Percentiles rank a stretch among this genome's conserved stretches.
Conservation (phyloP, 2,329 filamentous ascomycete species). For the Fusarium lateritium region DNA sequence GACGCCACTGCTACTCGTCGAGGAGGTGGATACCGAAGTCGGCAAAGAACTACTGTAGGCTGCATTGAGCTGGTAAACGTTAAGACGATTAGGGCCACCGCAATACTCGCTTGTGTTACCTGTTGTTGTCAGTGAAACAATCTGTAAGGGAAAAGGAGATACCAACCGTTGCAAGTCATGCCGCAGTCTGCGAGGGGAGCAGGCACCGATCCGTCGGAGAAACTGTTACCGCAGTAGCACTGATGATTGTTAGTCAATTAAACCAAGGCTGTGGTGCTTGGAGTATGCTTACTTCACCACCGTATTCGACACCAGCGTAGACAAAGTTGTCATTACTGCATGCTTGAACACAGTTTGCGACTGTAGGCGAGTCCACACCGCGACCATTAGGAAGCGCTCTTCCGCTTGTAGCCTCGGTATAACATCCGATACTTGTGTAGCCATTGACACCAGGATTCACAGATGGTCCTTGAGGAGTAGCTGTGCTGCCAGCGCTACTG, state of each 20-base stretch:
- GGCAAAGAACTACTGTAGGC: slow-evolving; percentile 18
- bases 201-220: slow-evolving; percentile 48
- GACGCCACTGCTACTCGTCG: background rate
- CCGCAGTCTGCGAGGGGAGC: slow-evolving; percentile 52
- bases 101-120: slow-evolving; percentile 57
- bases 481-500: background rate
- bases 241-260: background rate
- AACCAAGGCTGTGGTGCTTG: fast-evolving
- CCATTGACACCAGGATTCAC: slow-evolving; percentile 58
- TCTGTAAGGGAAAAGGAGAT: background rate
- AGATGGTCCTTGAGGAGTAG: slow-evolving; percentile 30
- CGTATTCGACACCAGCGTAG: slow-evolving; percentile 58
- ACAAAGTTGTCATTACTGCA: slow-evolving; percentile 50
- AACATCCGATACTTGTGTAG: slow-evolving; percentile 57
- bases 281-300: slow-evolving; percentile 51
- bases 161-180: slow-evolving; percentile 54
- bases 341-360: slow-evolving; percentile 53
- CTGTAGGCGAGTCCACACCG: slow-evolving; percentile 48
- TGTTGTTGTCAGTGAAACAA: slow-evolving; percentile 15
- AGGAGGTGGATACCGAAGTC: background rate
- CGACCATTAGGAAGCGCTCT: slow-evolving; percentile 53
- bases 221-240: slow-evolving; percentile 56
- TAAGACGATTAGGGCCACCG: slow-evolving; percentile 54
- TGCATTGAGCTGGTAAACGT: slow-evolving; percentile 53
- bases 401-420: slow-evolving; percentile 53